These are phyloP conservation scores for Drechslera avenae DNA, from an alignment of 2,329 filamentous ascomycete genomes.

Conservation along the genomic window DNA sequence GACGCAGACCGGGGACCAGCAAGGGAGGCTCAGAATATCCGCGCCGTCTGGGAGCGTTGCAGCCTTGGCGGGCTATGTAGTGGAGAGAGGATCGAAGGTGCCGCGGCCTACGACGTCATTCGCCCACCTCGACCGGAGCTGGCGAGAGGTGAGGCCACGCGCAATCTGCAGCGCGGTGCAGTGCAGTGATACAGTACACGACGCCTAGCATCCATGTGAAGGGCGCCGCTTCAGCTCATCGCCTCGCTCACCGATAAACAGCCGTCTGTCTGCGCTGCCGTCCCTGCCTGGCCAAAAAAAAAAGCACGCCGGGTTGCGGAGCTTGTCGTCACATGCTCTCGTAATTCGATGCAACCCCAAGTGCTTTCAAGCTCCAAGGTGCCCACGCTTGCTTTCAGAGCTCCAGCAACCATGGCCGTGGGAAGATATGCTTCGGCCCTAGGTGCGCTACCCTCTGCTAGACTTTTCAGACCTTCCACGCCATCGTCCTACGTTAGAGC, in stretches of 20 bases:
- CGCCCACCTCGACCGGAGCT: neutral
- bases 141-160: constrained; percentile 1
- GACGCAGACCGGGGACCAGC: constrained; percentile 7
- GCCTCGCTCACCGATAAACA: too few relatives aligned
- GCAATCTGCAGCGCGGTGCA: neutral
- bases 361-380: constrained; percentile 5
- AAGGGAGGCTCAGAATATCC: constrained; percentile 7
- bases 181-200: too few relatives aligned
- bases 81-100: constrained; percentile 8
- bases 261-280: too few relatives aligned
- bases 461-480: constrained; percentile 16
- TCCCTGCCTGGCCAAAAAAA: neutral
- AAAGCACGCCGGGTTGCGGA: constrained; percentile 8
- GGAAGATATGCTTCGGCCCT: constrained; percentile 9
- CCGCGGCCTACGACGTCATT: constrained; percentile 23
- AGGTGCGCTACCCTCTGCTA: constrained; percentile 7
- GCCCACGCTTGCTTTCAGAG: constrained; percentile 22
- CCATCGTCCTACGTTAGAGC: neutral
- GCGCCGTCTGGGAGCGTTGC: constrained; percentile 7
- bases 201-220: neutral
- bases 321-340: constrained; percentile 17
- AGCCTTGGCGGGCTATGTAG: constrained; percentile 11
- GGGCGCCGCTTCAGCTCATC: neutral
- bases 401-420: constrained; percentile 27
- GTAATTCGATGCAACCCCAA: constrained; percentile 5